Percentiles rank a stretch among this genome's conserved stretches.
These are phyloP conservation scores for Xylaria sp. DNA, from an alignment of 2,329 filamentous ascomycete genomes.

Conservation along the genomic window DNA sequence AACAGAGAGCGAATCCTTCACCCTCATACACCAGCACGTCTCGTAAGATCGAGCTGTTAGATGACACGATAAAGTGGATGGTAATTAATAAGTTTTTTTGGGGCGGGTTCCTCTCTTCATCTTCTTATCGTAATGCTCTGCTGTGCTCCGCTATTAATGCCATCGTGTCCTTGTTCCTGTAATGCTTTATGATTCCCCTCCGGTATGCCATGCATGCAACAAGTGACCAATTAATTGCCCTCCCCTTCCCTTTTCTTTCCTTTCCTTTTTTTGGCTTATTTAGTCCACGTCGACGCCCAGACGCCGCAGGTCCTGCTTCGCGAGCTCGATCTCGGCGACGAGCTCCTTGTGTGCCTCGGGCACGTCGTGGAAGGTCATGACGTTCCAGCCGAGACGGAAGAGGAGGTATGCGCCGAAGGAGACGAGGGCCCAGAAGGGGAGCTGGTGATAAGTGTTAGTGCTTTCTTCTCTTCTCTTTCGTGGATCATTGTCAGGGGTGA, in stretches of 20 bases:
- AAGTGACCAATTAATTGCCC: neutral
- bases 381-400: conserved; percentile 88
- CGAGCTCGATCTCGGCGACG: conserved; percentile 82
- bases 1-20: neutral
- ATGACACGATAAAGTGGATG: neutral
- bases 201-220: neutral
- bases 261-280: conserved; percentile 31
- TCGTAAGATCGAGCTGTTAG: neutral
- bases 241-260: too few relatives aligned
- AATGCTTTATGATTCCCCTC: neutral
- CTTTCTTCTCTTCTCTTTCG: neutral
- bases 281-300: conserved; percentile 83
- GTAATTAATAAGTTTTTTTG: neutral
- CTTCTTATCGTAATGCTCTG: neutral
- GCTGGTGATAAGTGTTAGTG: conserved; percentile 58
- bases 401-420: conserved; percentile 92
- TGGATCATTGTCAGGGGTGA: too few relatives aligned
- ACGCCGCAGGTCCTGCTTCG: conserved; percentile 76
- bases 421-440: conserved; percentile 93
- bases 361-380: conserved; percentile 96
- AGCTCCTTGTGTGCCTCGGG: conserved; percentile 90
- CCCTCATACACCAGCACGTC: neutral
- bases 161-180: neutral
- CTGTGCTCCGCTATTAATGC: conserved; percentile 1
- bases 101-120: neutral